These are phyloP conservation scores for Trichoderma oligosporum DNA, from an alignment of 2,329 filamentous ascomycete species.

Conservation along the genomic window DNA sequence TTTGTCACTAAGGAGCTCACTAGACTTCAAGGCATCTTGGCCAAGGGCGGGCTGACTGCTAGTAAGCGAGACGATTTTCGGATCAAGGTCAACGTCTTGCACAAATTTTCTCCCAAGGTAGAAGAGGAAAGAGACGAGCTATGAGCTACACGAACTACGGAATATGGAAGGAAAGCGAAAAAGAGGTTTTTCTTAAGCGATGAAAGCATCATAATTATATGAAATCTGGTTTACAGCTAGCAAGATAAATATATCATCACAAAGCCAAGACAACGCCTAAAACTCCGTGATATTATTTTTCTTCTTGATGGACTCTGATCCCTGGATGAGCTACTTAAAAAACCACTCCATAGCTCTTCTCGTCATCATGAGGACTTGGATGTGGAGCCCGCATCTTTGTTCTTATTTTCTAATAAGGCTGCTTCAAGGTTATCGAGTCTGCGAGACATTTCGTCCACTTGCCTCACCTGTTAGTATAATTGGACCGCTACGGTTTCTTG, in stretches of 20 bases:
- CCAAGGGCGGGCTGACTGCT: slow-evolving; percentile 79
- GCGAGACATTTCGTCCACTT: slow-evolving; percentile 92
- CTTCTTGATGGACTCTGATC: background rate
- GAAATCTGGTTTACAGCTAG: slow-evolving; percentile 2
- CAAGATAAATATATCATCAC: slow-evolving; percentile 8
- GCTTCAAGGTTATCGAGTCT: slow-evolving; percentile 80
- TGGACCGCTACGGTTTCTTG: background rate
- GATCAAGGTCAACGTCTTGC: slow-evolving; percentile 82
- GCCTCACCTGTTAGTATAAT: slow-evolving; percentile 19
- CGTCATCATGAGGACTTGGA: slow-evolving; percentile 9
- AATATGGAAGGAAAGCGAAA: background rate
- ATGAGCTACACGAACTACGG: slow-evolving; percentile 25
- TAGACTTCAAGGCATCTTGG: slow-evolving; percentile 72
- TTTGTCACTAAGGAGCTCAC: slow-evolving; percentile 84
- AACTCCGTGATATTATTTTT: slow-evolving; percentile 13
- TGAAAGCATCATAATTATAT: slow-evolving; percentile 12
- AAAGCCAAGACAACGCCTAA: background rate
- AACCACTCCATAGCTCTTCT: background rate
- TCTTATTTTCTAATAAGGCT: slow-evolving; percentile 58
- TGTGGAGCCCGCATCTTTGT: slow-evolving; percentile 37
- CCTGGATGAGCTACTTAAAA: background rate
- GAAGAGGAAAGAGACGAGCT: slow-evolving; percentile 54
- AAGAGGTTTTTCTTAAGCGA: background rate
- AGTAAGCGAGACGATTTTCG: slow-evolving; percentile 87
- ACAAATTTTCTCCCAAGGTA: slow-evolving; percentile 65